A percentile compares a stretch with the other conserved stretches of the same genome.
phyloP scores from a whole-genome alignment of 2,329 filamentous ascomycete genomes.

The Verticillium nubilum region DNA sequence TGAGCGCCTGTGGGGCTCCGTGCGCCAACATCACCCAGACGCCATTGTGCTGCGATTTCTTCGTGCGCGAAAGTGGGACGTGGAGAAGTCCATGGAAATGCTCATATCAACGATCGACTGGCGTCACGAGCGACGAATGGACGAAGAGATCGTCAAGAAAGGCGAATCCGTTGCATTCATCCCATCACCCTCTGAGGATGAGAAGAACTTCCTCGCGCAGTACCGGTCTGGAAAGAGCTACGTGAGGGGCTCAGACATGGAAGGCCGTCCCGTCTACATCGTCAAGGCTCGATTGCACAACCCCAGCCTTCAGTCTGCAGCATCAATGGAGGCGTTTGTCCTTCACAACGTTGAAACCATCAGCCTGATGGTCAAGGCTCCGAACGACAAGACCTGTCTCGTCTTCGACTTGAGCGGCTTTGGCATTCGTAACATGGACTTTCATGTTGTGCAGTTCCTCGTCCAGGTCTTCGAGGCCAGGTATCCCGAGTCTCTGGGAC shows the following conservation, averaged over 20 bases:
- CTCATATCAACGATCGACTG: constrained; percentile 30
- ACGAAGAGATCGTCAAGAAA: constrained; percentile 22
- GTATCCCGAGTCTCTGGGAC: constrained; percentile 67
- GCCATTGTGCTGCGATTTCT: constrained; percentile 32
- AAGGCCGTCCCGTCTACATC: constrained; percentile 28
- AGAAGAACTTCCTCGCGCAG: constrained; percentile 30
- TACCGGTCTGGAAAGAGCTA: constrained; percentile 31
- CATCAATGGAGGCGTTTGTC: constrained; percentile 30
- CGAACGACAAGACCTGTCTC: constrained; percentile 25
- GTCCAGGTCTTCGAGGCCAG: constrained; percentile 76
- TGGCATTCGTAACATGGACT: constrained; percentile 70
- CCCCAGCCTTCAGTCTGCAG: constrained; percentile 22
- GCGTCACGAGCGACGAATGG: constrained; percentile 26
- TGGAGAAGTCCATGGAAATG: constrained; percentile 31
- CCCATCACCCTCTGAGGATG: constrained; percentile 14
- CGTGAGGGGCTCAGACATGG: constrained; percentile 28
- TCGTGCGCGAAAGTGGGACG: constrained; percentile 33
- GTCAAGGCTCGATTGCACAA: constrained; percentile 27
- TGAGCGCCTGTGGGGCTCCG: constrained; percentile 23
- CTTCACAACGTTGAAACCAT: constrained; percentile 32
- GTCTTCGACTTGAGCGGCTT: constrained; percentile 71
- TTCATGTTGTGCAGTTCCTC: constrained; percentile 71
- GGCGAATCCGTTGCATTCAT: constrained; percentile 26
- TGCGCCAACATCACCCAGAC: constrained; percentile 28
- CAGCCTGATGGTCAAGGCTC: constrained; percentile 17